These are phyloP conservation scores for Chlorella sorokiniana DNA, from an alignment of 139 green algal species.

Conservation along the genomic window DNA sequence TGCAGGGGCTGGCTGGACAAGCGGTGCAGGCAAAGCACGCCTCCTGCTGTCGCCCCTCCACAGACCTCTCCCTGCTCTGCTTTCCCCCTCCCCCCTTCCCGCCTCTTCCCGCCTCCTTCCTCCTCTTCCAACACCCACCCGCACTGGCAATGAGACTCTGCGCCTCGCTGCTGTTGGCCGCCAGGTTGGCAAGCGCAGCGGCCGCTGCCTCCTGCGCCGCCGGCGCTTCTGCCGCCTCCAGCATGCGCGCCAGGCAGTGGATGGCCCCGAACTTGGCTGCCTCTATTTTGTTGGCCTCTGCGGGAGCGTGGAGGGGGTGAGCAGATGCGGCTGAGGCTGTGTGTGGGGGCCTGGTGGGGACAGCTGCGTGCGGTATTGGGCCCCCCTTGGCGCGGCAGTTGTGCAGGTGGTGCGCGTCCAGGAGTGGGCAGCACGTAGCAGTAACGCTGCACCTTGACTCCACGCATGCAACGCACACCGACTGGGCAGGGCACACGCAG, in stretches of 20 bases:
- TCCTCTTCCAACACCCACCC: too few species aligned
- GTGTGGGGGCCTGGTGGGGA: too few species aligned
- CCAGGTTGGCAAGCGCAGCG: constrained; percentile 42
- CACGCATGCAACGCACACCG: too few species aligned
- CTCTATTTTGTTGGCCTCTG: constrained; percentile 41
- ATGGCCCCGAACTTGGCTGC: constrained; percentile 30
- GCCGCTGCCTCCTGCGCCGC: constrained; percentile 37
- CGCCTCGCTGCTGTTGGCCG: constrained; percentile 34
- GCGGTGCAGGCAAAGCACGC: neutral
- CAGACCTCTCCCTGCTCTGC: too few species aligned
- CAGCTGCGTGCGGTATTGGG: too few species aligned
- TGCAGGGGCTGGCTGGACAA: neutral
- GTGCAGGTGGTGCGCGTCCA: too few species aligned
- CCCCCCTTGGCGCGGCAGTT: too few species aligned
- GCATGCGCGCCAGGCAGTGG: constrained; percentile 25
- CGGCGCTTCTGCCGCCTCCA: neutral
- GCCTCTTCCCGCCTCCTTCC: too few species aligned
- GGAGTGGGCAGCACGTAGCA: too few species aligned
- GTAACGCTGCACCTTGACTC: too few species aligned
- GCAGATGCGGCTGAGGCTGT: neutral
- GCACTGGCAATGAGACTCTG: constrained; percentile 25
- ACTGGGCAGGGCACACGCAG: too few species aligned
- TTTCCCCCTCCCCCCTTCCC: too few species aligned
- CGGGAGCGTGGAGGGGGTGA: neutral
- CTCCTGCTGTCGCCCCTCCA: neutral